Percentiles rank a stretch among this genome's conserved stretches.
Evolutionary conservation across 2,329 filamentous ascomycete species (phyloP).

Genomic region (Ciborinia camelliae): DNA sequence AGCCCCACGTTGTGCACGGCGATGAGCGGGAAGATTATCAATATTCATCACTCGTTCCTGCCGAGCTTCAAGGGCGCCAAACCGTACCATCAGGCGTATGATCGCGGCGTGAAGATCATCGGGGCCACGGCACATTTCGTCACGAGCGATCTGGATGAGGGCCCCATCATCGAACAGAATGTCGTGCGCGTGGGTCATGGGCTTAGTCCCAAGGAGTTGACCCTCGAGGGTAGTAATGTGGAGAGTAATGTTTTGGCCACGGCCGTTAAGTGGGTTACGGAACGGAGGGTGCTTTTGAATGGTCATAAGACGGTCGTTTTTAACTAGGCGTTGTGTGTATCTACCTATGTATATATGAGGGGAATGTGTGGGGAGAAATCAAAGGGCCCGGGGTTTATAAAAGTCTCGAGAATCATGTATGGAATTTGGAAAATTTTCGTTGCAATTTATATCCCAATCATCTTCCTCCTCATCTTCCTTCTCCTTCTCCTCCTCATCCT

Average conservation of each 20-base stretch:
- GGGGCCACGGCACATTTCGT: slow-evolving; percentile 84
- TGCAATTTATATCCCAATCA: too few relatives aligned
- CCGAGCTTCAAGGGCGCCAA: slow-evolving; percentile 85
- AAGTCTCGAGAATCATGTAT: too few relatives aligned
- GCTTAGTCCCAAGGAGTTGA: slow-evolving; percentile 71
- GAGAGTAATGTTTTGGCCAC: slow-evolving; percentile 79
- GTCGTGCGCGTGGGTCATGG: slow-evolving; percentile 73
- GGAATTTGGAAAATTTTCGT: too few relatives aligned
- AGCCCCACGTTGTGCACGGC: slow-evolving; percentile 69
- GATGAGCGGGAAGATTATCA: slow-evolving; percentile 86
- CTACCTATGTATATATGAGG: background rate
- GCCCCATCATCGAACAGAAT: slow-evolving; percentile 84
- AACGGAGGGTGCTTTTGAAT: slow-evolving; percentile 74
- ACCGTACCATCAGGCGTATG: slow-evolving; percentile 84
- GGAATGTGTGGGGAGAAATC: background rate
- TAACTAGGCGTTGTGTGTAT: slow-evolving; percentile 29
- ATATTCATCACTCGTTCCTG: slow-evolving; percentile 86
- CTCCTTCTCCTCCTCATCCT: too few relatives aligned
- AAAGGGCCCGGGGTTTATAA: too few relatives aligned
- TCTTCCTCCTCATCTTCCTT: too few relatives aligned
- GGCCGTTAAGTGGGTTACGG: slow-evolving; percentile 80
- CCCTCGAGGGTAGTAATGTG: slow-evolving; percentile 77
- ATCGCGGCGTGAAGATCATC: slow-evolving; percentile 84
- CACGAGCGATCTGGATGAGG: slow-evolving; percentile 80
- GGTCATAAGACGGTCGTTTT: slow-evolving; percentile 79